Conservation (phyloP, 441 rosid genomes). For the Euphorbia celastroides region DNA sequence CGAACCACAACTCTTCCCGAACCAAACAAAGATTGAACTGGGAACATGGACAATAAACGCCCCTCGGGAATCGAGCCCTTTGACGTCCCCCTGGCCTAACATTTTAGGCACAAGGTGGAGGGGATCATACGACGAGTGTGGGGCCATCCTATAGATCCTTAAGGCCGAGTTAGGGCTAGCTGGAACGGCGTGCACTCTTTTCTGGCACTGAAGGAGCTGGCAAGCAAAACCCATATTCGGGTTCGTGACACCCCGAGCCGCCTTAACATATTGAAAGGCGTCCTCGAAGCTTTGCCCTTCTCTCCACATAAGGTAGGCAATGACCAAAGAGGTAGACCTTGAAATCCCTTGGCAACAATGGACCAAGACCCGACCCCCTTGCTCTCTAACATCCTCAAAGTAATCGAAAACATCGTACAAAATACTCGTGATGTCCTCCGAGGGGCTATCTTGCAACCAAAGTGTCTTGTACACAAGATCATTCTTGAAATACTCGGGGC, state of each 20-base stretch:
- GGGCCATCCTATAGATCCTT: conserved; percentile 68
- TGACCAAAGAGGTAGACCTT: conserved; percentile 63
- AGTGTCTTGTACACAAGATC: conserved; percentile 77
- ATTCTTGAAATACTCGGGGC: conserved; percentile 69
- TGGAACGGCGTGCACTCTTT: conserved; percentile 66
- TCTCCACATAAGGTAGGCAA: conserved; percentile 84
- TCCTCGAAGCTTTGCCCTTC: conserved; percentile 74
- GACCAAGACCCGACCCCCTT: conserved; percentile 61
- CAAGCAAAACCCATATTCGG: conserved; percentile 84
- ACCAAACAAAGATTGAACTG: conserved; percentile 54
- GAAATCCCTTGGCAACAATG: conserved; percentile 82
- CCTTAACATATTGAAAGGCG: conserved; percentile 70
- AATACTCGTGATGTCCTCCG: conserved; percentile 74
- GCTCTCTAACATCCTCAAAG: conserved; percentile 75
- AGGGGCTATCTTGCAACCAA: conserved; percentile 70
- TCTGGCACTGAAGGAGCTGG: conserved; percentile 74
- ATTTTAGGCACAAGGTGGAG: conserved; percentile 74
- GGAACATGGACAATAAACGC: conserved; percentile 64
- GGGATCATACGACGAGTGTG: conserved; percentile 75
- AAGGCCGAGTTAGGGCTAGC: conserved; percentile 52
- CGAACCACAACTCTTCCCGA: conserved; percentile 45
- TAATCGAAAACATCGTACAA: conserved; percentile 78
- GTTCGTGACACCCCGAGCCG: conserved; percentile 69
- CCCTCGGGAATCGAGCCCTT: conserved; percentile 64
- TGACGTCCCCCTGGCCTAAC: conserved; percentile 36